Conservation (phyloP, 345 rosid species). For the Linum usitatissimum region DNA sequence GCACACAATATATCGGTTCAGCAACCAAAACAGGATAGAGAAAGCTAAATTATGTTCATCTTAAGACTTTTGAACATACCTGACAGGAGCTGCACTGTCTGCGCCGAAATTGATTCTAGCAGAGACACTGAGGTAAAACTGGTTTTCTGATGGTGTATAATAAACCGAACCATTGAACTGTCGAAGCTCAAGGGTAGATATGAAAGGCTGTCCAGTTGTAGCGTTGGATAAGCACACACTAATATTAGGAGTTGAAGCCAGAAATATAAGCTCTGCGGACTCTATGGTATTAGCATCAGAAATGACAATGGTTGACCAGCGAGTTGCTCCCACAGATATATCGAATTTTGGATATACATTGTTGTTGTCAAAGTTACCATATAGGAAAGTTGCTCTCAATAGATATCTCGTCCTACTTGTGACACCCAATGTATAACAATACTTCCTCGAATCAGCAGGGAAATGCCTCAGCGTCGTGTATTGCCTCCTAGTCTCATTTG, state of each 20-base stretch:
- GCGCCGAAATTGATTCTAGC: slow-evolving; percentile 98
- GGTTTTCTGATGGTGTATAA: slow-evolving; percentile 48
- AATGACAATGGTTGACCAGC: slow-evolving; percentile 81
- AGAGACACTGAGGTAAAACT: slow-evolving; percentile 58
- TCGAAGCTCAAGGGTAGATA: slow-evolving; percentile 96
- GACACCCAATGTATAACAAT: slow-evolving; percentile 71
- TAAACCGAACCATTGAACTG: slow-evolving; percentile 87
- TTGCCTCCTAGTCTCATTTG: slow-evolving; percentile 61
- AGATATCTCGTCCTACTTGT: slow-evolving; percentile 70
- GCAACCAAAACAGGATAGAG: background rate
- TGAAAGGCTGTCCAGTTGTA: slow-evolving; percentile 92
- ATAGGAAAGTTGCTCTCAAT: slow-evolving; percentile 88
- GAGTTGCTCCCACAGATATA: slow-evolving; percentile 81
- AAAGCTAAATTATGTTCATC: background rate
- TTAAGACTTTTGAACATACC: slow-evolving; percentile 31
- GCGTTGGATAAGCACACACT: slow-evolving; percentile 93
- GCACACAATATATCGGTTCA: background rate
- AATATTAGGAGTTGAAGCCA: slow-evolving; percentile 54
- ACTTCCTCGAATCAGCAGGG: slow-evolving; percentile 86
- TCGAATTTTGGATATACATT: slow-evolving; percentile 93
- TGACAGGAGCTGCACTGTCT: slow-evolving; percentile 61
- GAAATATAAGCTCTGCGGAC: slow-evolving; percentile 65
- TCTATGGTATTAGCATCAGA: slow-evolving; percentile 66
- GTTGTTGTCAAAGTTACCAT: slow-evolving; percentile 76
- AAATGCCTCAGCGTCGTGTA: slow-evolving; percentile 74